A percentile compares a stretch with the other conserved stretches of the same genome.
phyloP scores from a whole-genome alignment of 495 filamentous ascomycete genomes.

The Hypoxylon crocopeplum region DNA sequence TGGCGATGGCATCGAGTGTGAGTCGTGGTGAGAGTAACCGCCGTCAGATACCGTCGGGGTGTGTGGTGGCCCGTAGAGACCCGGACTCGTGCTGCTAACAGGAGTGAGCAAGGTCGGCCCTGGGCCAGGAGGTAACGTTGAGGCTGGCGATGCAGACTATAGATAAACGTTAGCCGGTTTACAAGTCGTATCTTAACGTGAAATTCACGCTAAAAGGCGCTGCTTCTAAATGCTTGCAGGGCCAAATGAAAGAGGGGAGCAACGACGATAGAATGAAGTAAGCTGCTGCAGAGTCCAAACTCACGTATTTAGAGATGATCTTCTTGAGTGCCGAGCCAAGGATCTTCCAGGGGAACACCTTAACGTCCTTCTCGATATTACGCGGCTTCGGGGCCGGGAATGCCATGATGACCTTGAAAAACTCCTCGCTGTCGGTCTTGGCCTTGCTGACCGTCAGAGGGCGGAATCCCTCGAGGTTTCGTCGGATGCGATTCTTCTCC shows the following conservation, averaged over 20 bases:
- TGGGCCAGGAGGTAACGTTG: slow-evolving; percentile 41
- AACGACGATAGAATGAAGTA: not conserved
- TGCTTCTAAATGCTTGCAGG: no score
- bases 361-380: slow-evolving; percentile 98
- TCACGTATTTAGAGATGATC: slow-evolving; percentile 92
- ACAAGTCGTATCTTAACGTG: not conserved
- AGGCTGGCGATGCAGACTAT: slow-evolving; percentile 39
- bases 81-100: slow-evolving; percentile 44
- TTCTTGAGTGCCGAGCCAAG: slow-evolving; percentile 85
- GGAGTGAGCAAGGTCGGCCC: slow-evolving; percentile 43
- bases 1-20: slow-evolving; percentile 50
- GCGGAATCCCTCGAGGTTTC: slow-evolving; percentile 91
- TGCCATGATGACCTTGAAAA: slow-evolving; percentile 99
- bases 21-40: slow-evolving; percentile 46
- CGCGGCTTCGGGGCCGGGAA: slow-evolving; percentile 93
- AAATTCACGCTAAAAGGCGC: no score
- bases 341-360: slow-evolving; percentile 95
- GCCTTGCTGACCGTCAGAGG: slow-evolving; percentile 91
- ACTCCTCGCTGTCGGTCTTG: slow-evolving; percentile 89
- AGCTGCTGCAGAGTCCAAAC: slow-evolving; percentile 3
- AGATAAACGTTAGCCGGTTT: slow-evolving; percentile 5
- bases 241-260: not conserved
- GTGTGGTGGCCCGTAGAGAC: slow-evolving; percentile 47
- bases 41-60: slow-evolving; percentile 48
- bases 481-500: slow-evolving; percentile 96